These are phyloP conservation scores for Aspergillus caelatus DNA, from an alignment of 2,329 filamentous ascomycete genomes.

Conservation along the genomic window DNA sequence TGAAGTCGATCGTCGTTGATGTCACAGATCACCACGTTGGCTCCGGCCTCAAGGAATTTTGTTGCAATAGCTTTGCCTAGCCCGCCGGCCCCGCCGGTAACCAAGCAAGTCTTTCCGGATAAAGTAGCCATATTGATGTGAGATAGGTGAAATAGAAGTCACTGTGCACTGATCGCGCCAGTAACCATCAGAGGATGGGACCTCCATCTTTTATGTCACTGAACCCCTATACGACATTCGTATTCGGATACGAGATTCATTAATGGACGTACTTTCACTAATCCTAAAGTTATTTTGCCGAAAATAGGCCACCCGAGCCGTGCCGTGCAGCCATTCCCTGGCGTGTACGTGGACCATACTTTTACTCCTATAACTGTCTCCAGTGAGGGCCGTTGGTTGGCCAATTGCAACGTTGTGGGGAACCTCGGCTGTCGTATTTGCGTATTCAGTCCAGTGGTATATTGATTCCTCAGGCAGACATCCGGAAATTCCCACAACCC, in stretches of 20 bases:
- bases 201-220: not conserved
- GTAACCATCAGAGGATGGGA: not conserved
- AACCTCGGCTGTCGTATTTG: not conserved
- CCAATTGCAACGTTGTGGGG: not conserved
- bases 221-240: not conserved
- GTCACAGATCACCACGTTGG: constrained; percentile 43
- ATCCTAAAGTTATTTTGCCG: not conserved
- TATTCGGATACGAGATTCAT: not conserved
- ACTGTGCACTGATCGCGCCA: not conserved
- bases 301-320: not conserved
- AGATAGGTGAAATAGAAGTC: not conserved
- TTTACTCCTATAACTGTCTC: not conserved
- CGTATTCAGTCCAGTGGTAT: not conserved
- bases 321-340: not conserved
- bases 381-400: not conserved
- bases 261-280: not conserved
- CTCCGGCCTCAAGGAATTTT: constrained; percentile 38
- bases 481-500: no score
- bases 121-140: not conserved
- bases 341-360: not conserved
- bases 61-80: constrained; percentile 43
- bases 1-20: constrained; percentile 34
- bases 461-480: not conserved
- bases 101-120: constrained; percentile 30
- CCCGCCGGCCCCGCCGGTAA: constrained; percentile 43